Percentiles rank a stretch among this genome's conserved stretches.
Conservation (phyloP, 169 alveolate genomes). For the Eimeria sp. region DNA sequence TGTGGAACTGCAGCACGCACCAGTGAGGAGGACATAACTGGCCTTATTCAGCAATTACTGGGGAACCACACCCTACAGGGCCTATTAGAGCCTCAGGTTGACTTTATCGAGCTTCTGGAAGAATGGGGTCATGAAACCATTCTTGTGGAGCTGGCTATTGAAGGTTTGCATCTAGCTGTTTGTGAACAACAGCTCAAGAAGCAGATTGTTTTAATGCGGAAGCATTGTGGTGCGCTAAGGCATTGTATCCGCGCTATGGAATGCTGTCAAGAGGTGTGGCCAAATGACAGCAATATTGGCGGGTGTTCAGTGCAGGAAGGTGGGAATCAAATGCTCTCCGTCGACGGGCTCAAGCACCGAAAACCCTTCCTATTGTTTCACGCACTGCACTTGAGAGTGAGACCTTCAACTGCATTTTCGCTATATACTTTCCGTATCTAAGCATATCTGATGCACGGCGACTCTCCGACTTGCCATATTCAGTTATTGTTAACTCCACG, state of each 20-base stretch:
- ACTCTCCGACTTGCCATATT: too few species aligned
- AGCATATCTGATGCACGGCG: not conserved
- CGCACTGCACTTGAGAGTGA: conserved; percentile 45
- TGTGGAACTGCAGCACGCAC: not conserved
- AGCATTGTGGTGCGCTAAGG: conserved; percentile 21
- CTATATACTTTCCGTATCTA: not conserved
- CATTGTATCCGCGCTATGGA: conserved; percentile 21
- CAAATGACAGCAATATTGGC: not conserved
- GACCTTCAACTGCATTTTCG: not conserved
- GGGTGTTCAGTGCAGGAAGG: not conserved
- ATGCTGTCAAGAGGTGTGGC: not conserved
- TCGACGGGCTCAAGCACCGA: not conserved
- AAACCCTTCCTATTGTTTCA: conserved; percentile 49
- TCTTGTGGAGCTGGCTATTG: conserved; percentile 39
- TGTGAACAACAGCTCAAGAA: conserved; percentile 35
- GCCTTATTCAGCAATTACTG: not conserved
- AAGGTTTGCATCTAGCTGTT: conserved; percentile 41
- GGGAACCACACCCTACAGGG: conserved; percentile 49
- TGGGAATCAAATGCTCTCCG: not conserved
- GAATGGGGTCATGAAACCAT: conserved; percentile 60
- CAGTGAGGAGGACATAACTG: not conserved
- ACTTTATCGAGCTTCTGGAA: conserved; percentile 63
- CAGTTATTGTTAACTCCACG: too few species aligned
- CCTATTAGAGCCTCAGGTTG: conserved; percentile 64
- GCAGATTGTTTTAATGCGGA: not conserved